Percentiles rank a stretch among this genome's conserved stretches.
phyloP scores from a whole-genome alignment of 2,329 filamentous ascomycete genomes.

The Paecilomyces fulvus region DNA sequence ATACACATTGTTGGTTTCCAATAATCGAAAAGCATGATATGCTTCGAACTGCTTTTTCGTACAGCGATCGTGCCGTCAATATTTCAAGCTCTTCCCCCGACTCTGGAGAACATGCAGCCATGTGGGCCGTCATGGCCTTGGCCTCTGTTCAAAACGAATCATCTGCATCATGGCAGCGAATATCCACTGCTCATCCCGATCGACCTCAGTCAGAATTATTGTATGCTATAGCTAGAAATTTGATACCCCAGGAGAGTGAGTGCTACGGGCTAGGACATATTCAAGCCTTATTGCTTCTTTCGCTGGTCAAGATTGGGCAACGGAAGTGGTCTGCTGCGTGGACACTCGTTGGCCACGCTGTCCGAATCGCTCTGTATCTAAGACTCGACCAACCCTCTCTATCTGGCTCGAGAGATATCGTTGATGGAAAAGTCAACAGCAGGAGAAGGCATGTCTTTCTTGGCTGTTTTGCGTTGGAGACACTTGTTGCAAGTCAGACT shows the following conservation, averaged over 20 bases:
- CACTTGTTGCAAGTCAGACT: conserved; percentile 8
- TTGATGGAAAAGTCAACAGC: background rate
- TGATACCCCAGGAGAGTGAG: background rate
- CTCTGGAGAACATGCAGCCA: background rate
- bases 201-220: background rate
- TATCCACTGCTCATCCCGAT: background rate
- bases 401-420: background rate
- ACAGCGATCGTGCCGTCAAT: background rate
- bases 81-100: background rate
- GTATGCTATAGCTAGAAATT: background rate
- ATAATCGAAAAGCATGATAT: background rate
- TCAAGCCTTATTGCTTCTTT: background rate
- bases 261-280: background rate
- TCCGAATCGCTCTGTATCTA: conserved; percentile 5
- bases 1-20: background rate
- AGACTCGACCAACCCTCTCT: conserved; percentile 7
- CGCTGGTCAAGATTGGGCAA: background rate
- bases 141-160: background rate
- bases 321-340: background rate
- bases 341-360: conserved; percentile 3
- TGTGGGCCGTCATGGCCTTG: background rate
- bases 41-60: background rate
- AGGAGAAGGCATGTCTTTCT: conserved; percentile 4
- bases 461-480: background rate
- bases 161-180: background rate